Conservation (phyloP, 495 filamentous ascomycete species). For the Thermothielavioides terrestris region DNA sequence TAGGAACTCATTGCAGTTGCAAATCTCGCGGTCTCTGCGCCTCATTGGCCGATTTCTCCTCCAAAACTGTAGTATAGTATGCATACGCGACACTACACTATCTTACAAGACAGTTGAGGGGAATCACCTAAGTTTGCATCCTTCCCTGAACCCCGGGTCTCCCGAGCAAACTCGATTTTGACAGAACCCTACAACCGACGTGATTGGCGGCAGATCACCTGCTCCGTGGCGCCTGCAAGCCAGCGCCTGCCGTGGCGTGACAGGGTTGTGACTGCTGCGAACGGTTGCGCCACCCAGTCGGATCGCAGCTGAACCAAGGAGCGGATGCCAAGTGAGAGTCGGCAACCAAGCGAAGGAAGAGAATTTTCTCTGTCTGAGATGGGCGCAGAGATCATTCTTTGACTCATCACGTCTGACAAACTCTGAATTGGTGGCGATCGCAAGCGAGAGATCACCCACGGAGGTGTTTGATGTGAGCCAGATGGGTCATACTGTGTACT, state of each 20-base stretch:
- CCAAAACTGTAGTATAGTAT: too few species aligned
- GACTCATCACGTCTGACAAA: background rate
- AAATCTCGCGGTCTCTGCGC: background rate
- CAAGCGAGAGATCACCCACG: conserved; percentile 1
- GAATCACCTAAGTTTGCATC: too few species aligned
- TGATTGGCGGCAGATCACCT: conserved; percentile 6
- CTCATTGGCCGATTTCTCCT: background rate
- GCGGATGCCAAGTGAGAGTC: background rate
- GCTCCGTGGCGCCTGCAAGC: conserved; percentile 3
- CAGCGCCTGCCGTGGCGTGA: background rate
- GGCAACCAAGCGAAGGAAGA: background rate
- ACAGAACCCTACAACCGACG: background rate
- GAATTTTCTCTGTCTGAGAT: background rate
- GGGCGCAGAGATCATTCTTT: background rate
- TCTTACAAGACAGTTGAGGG: too few species aligned
- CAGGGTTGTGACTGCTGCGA: background rate
- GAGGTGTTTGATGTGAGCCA: too few species aligned
- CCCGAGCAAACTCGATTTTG: too few species aligned
- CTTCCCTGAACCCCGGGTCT: too few species aligned
- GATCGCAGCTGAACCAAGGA: conserved; percentile 1
- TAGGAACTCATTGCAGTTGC: background rate
- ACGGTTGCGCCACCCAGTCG: background rate
- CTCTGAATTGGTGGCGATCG: background rate
- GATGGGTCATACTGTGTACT: too few species aligned
- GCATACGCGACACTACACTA: too few species aligned